Percentiles rank a stretch among this genome's conserved stretches.
Conservation (phyloP, 2,329 filamentous ascomycete genomes). For the Cladophialophora immunda region DNA sequence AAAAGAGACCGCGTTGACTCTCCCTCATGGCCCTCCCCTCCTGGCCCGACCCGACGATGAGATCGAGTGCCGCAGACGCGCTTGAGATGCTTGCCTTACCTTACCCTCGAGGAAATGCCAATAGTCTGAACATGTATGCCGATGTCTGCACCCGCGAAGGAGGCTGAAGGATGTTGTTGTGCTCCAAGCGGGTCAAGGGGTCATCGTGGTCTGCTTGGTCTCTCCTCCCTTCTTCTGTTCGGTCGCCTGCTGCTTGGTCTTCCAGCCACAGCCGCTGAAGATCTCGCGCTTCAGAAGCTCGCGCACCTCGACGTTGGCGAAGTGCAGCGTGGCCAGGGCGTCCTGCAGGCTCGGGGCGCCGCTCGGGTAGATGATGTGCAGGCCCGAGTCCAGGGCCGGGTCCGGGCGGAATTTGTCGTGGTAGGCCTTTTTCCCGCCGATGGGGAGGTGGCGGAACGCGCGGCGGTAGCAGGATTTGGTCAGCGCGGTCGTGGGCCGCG, state of each 20-base stretch:
- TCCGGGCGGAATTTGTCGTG: conserved; percentile 53
- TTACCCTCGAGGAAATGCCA: too few relatives aligned
- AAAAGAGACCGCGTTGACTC: too few relatives aligned
- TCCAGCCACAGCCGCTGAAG: conserved; percentile 10
- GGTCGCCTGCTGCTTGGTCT: neutral
- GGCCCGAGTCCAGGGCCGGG: conserved; percentile 42
- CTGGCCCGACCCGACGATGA: too few relatives aligned
- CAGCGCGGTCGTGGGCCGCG: conserved; percentile 41
- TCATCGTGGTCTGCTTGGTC: neutral
- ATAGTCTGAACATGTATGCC: too few relatives aligned
- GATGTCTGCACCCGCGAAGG: neutral
- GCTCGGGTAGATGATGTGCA: conserved; percentile 50
- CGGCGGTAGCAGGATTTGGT: conserved; percentile 46
- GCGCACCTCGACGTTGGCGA: conserved; percentile 51
- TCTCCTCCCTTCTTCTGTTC: neutral
- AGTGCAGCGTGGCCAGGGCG: conserved; percentile 48
- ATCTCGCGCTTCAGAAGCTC: conserved; percentile 32
- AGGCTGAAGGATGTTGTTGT: neutral
- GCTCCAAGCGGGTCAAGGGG: neutral
- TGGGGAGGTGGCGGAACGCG: conserved; percentile 46
- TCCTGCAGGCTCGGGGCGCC: conserved; percentile 45
- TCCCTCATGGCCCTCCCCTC: too few relatives aligned
- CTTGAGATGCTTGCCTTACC: too few relatives aligned
- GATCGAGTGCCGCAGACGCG: too few relatives aligned
- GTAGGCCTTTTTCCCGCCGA: conserved; percentile 52